Evolutionary conservation across 305 asterid species (phyloP).

Genomic region (Fraxinus albicans): DNA sequence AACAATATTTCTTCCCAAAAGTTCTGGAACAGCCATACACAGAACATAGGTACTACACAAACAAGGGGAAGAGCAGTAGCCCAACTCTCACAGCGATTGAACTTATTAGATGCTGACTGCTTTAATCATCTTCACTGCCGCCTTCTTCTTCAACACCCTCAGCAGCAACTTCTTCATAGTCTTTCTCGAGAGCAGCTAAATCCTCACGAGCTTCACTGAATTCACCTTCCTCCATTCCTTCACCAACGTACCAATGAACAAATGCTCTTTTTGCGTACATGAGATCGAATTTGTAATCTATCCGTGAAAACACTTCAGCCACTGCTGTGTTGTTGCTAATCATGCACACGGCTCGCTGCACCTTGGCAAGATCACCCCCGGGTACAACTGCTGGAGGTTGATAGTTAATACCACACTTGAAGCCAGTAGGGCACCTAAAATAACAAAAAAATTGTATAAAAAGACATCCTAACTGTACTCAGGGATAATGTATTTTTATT

Average conservation of each 20-base stretch:
- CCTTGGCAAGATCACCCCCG: constrained; percentile 64
- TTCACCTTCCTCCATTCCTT: constrained; percentile 71
- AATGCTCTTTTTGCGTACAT: constrained; percentile 72
- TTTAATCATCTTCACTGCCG: constrained; percentile 43
- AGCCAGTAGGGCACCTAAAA: constrained; percentile 69
- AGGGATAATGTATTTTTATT: neutral
- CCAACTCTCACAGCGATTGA: neutral
- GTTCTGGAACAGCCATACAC: neutral
- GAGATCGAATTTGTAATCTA: constrained; percentile 65
- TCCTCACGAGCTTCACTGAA: constrained; percentile 69
- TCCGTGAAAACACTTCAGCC: constrained; percentile 63
- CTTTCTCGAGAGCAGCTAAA: constrained; percentile 53
- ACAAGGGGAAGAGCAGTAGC: constrained; percentile 1
- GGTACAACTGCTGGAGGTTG: constrained; percentile 70
- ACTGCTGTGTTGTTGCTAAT: constrained; percentile 72
- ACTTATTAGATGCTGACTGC: constrained; percentile 4
- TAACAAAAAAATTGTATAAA: neutral
- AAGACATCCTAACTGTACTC: neutral
- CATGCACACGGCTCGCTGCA: constrained; percentile 70
- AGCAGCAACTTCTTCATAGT: constrained; percentile 65
- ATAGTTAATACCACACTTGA: constrained; percentile 67
- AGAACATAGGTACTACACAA: constrained; percentile 15
- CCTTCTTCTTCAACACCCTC: constrained; percentile 54
- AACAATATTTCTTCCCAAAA: neutral
- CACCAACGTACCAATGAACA: constrained; percentile 71